Percentiles rank a stretch among this genome's conserved stretches.
Conservation (phyloP, 371 early-diverging fungal species). For the Actinomortierella wolfii region DNA sequence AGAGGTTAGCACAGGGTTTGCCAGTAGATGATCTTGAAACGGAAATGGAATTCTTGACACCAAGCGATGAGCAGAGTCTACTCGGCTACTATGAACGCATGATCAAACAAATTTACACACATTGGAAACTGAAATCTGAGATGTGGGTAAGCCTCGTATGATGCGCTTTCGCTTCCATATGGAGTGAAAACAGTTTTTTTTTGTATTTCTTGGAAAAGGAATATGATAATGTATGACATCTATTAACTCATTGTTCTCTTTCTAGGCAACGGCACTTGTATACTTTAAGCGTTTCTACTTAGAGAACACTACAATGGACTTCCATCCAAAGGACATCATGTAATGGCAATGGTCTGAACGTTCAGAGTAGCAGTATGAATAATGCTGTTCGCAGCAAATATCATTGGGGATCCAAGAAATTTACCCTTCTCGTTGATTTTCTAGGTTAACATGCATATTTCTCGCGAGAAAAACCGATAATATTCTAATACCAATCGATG, state of each 20-base stretch:
- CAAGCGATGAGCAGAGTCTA: constrained; percentile 56
- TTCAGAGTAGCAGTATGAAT: no score
- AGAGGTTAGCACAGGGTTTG: constrained; percentile 19
- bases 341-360: no score
- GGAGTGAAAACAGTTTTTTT: no score
- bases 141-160: constrained; percentile 53
- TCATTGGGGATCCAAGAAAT: neutral
- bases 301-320: constrained; percentile 86
- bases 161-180: no score
- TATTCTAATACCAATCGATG: constrained; percentile 73
- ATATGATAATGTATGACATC: neutral
- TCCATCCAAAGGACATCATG: constrained; percentile 86
- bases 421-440: no score
- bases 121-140: constrained; percentile 60
- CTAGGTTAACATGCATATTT: constrained; percentile 82
- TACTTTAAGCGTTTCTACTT: constrained; percentile 93
- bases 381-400: neutral
- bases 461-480: constrained; percentile 89
- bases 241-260: neutral
- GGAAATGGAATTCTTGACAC: constrained; percentile 52
- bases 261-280: constrained; percentile 85
- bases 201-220: neutral
- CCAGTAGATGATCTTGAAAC: constrained; percentile 16
- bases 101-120: constrained; percentile 47
- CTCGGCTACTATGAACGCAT: constrained; percentile 53